phyloP scores from a whole-genome alignment of 768 basidiomycete species.

The Termitomyces sp. region DNA sequence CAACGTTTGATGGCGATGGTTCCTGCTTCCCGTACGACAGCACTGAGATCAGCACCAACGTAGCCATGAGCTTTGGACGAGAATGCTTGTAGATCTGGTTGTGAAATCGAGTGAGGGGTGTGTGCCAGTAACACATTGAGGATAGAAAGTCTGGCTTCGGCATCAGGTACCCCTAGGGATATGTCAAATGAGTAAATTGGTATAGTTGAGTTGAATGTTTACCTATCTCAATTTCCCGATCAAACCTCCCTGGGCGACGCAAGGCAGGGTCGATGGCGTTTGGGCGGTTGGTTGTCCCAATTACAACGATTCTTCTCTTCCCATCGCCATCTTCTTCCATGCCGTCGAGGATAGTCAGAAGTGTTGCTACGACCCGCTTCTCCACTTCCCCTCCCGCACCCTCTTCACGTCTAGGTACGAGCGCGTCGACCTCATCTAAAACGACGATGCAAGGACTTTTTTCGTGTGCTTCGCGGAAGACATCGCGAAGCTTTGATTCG shows the following conservation, averaged over 20 bases:
- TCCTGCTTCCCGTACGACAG: slow-evolving; percentile 90
- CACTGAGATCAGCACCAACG: slow-evolving; percentile 93
- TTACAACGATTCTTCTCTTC: slow-evolving; percentile 75
- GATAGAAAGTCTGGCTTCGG: slow-evolving; percentile 78
- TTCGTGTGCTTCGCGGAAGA: slow-evolving; percentile 79
- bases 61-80: slow-evolving; percentile 89
- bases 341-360: slow-evolving; percentile 93
- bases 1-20: slow-evolving; percentile 87
- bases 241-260: slow-evolving; percentile 85
- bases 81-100: slow-evolving; percentile 55
- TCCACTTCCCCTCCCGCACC: slow-evolving; percentile 93
- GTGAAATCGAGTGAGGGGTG: slow-evolving; percentile 69
- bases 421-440: slow-evolving; percentile 92
- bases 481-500: slow-evolving; percentile 82
- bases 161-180: slow-evolving; percentile 79
- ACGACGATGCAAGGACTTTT: slow-evolving; percentile 91
- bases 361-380: slow-evolving; percentile 90
- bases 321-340: slow-evolving; percentile 49
- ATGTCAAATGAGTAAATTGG: slow-evolving; percentile 3
- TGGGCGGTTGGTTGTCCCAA: slow-evolving; percentile 93
- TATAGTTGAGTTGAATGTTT: slow-evolving; percentile 13
- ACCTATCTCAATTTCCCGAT: slow-evolving; percentile 96
- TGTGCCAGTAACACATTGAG: slow-evolving; percentile 78
- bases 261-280: slow-evolving; percentile 95
- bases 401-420: slow-evolving; percentile 88